phyloP scores from a whole-genome alignment of 108 stramenopile genomes.

The Pseudonitzschia multiseries region DNA sequence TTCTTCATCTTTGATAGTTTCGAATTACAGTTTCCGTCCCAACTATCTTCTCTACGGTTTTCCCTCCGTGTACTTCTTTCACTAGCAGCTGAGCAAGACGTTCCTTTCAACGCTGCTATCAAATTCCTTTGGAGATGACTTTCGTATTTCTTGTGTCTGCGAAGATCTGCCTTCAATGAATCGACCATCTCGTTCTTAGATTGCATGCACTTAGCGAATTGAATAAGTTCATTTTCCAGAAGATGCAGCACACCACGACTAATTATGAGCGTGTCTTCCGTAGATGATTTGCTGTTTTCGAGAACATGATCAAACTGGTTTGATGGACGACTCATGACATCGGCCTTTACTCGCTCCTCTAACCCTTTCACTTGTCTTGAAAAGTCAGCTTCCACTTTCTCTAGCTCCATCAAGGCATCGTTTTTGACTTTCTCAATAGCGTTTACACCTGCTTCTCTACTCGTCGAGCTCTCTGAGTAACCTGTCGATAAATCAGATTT shows the following conservation, averaged over 20 bases:
- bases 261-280: slow-evolving; percentile 19
- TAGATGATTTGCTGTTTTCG: slow-evolving; percentile 5
- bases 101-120: slow-evolving; percentile 25
- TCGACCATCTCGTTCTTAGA: slow-evolving; percentile 43
- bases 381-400: slow-evolving; percentile 33
- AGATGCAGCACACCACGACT: slow-evolving; percentile 30
- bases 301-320: neutral
- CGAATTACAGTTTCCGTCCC: neutral
- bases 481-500: slow-evolving; percentile 28
- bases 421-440: slow-evolving; percentile 28
- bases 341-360: slow-evolving; percentile 16
- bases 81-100: neutral
- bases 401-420: slow-evolving; percentile 33
- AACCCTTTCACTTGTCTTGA: slow-evolving; percentile 36
- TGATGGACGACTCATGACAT: slow-evolving; percentile 8
- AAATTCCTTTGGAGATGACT: slow-evolving; percentile 35
- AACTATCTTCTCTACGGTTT: neutral
- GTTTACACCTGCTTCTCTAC: slow-evolving; percentile 10
- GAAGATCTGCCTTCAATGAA: slow-evolving; percentile 23
- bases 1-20: neutral
- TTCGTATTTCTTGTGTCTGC: slow-evolving; percentile 31
- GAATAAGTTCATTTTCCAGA: slow-evolving; percentile 41
- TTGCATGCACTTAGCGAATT: slow-evolving; percentile 31
- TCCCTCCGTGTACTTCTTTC: neutral
- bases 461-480: neutral